Percentiles rank a stretch among this genome's conserved stretches.
Conservation (phyloP, 306 rosid genomes). For the Cucumis melo region DNA sequence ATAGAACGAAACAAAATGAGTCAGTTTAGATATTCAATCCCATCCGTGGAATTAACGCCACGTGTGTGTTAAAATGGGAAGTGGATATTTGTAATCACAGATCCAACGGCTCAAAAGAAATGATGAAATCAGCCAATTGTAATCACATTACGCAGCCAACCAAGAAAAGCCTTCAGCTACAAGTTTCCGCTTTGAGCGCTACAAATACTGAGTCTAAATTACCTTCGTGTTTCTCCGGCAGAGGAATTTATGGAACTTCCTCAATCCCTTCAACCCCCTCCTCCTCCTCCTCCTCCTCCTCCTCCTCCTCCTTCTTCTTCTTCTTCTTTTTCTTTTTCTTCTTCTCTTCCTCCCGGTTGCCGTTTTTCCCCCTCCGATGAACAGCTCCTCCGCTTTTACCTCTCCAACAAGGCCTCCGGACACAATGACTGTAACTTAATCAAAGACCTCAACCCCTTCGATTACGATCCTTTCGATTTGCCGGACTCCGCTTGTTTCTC, state of each 20-base stretch:
- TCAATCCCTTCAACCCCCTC: not conserved
- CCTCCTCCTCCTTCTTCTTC: not conserved
- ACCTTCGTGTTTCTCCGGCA: not conserved
- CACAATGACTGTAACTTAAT: constrained; percentile 25
- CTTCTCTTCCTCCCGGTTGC: constrained; percentile 39
- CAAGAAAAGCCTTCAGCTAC: constrained; percentile 1
- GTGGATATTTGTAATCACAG: not conserved
- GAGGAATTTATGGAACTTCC: constrained; percentile 22
- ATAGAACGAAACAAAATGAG: not conserved
- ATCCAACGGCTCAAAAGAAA: not conserved
- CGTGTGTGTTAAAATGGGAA: not conserved
- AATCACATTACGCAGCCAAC: not conserved
- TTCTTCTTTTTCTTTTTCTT: not conserved
- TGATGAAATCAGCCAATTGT: not conserved
- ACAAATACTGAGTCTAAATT: not conserved
- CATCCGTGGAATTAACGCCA: not conserved
- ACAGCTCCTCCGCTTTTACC: constrained; percentile 38
- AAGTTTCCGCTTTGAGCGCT: not conserved
- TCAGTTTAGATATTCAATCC: not conserved
- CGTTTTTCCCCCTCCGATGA: constrained; percentile 51
- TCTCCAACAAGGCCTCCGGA: constrained; percentile 10
- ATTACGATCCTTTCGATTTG: constrained; percentile 33
- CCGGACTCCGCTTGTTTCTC: constrained; percentile 34
- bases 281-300: not conserved
- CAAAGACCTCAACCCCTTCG: constrained; percentile 33